These are phyloP conservation scores for Magnusiomyces sp. DNA, from an alignment of 1,139 yeast species.

Conservation along the genomic window DNA sequence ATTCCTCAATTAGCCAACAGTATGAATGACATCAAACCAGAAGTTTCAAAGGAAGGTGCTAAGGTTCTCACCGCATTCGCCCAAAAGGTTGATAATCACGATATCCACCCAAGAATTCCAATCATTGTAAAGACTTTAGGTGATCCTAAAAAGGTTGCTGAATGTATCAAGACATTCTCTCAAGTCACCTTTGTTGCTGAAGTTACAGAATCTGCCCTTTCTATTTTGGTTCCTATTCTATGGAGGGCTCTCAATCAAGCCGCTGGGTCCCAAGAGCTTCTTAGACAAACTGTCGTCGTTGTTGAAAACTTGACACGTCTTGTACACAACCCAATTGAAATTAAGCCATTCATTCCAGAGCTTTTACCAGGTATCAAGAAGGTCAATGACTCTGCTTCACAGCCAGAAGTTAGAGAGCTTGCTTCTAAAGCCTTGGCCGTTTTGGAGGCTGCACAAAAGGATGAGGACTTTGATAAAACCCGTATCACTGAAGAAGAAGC, in stretches of 20 bases:
- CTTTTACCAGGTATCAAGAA: conserved; percentile 84
- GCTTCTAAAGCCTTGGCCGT: conserved; percentile 81
- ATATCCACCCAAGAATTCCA: conserved; percentile 78
- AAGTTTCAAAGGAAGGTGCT: conserved; percentile 79
- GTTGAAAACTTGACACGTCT: conserved; percentile 92
- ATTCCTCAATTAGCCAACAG: conserved; percentile 82
- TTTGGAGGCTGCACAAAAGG: conserved; percentile 67
- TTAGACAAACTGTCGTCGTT: conserved; percentile 93
- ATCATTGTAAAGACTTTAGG: conserved; percentile 82
- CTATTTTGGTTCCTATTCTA: conserved; percentile 84
- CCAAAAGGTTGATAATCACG: conserved; percentile 81
- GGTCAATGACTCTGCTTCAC: conserved; percentile 81
- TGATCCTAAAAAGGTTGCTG: conserved; percentile 81
- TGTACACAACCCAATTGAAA: conserved; percentile 89
- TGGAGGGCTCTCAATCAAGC: conserved; percentile 84
- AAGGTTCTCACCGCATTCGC: conserved; percentile 64
- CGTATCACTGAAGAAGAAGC: conserved; percentile 56
- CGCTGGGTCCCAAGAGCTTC: conserved; percentile 88
- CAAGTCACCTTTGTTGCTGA: conserved; percentile 97
- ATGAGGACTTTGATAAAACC: conserved; percentile 68
- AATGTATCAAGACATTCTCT: conserved; percentile 80
- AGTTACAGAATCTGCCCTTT: conserved; percentile 91
- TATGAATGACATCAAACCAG: conserved; percentile 95
- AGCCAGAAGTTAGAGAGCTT: conserved; percentile 93
- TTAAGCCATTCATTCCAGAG: conserved; percentile 77